Base-by-base conservation (phyloP, 1,139 yeast species). In the Suhomyces bribrorum region DNA sequence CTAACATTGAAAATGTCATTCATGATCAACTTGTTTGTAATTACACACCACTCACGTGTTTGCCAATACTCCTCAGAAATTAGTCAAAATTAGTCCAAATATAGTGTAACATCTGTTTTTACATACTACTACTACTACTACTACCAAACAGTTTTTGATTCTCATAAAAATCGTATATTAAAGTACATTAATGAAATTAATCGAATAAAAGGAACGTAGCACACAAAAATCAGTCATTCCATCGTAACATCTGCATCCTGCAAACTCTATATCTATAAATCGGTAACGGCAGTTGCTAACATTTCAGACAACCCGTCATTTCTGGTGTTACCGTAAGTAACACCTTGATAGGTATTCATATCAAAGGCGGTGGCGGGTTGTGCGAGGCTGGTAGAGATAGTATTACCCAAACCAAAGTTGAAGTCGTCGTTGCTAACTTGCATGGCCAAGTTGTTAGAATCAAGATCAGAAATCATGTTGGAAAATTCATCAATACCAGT, bases 391-490 rank as follows among this genome's bases (percentile, higher is more conserved):
- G 35, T 28, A 15, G 36, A 24, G n/a, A n/a, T n/a, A 23, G 26
- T 5, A 14, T 31, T 31, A 14, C 13, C n/a, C 22, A 34, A 16
- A 9, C 29, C 34, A 7, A 38, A 14, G 33, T 25, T 31, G 20
- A 30, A 29, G 17, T 38, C 41, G 14, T 39, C 39, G 7, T 26
- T 26, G 24, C 20, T 9, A 8, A 31, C 14, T 20, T 8, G 25
- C 28, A 34, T 13, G 20, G 31, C 24, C 7, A 17, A 9, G 16
- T 22, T 29, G 22, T 20, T 13, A 27, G 24, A 13, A 5, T 40
- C 40, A 15, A 37, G 26, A 18, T 40, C 39, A 6, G 36, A 41
- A 37, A 40, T 40, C 17, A 40, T 25, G 38, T 34, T 29, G 29
- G 32, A 20, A 11, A 37, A 37, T 20, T 40, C 41, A 3, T 31